Conservation (phyloP, 306 rosid genomes). For the Castanopsis chinensis region DNA sequence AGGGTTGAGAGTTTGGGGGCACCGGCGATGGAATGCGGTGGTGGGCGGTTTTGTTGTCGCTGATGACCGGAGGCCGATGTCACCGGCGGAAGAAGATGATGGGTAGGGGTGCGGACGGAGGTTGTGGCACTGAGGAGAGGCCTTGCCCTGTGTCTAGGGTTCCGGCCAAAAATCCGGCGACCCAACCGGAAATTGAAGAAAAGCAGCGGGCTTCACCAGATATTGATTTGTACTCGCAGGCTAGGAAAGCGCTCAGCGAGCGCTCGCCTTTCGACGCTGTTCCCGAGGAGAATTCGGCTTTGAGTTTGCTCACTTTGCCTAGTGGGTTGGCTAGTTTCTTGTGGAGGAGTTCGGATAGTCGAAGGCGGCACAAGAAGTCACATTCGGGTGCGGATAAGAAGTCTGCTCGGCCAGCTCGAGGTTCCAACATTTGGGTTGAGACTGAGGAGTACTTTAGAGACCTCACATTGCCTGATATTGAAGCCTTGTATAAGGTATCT, state of each 20-base stretch:
- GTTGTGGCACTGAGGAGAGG: constrained; percentile 48
- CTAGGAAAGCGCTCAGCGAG: constrained; percentile 66
- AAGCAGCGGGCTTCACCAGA: constrained; percentile 15
- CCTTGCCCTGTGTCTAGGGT: constrained; percentile 42
- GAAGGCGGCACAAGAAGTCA: constrained; percentile 79
- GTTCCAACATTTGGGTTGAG: constrained; percentile 65
- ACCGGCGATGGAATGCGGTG: constrained; percentile 63
- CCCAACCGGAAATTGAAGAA: constrained; percentile 24
- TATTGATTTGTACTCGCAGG: constrained; percentile 72
- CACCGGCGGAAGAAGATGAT: constrained; percentile 56
- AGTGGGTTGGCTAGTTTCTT: constrained; percentile 59
- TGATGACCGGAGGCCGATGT: constrained; percentile 83
- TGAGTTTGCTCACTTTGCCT: constrained; percentile 63
- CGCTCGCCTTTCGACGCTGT: constrained; percentile 69
- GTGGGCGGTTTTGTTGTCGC: constrained; percentile 49
- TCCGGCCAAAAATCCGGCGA: constrained; percentile 44
- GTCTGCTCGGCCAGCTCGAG: constrained; percentile 47
- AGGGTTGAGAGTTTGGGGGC: constrained; percentile 11
- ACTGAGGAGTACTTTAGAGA: constrained; percentile 79
- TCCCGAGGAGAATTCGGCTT: constrained; percentile 56
- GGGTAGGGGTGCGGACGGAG: constrained; percentile 55
- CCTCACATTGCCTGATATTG: constrained; percentile 63
- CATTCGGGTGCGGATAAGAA: constrained; percentile 65
- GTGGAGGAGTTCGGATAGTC: constrained; percentile 55
- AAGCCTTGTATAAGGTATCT: constrained; percentile 51